A percentile compares a stretch with the other conserved stretches of the same genome.
These are phyloP conservation scores for Colletotrichum spaethianum DNA, from an alignment of 2,329 filamentous ascomycete genomes.

Conservation along the genomic window DNA sequence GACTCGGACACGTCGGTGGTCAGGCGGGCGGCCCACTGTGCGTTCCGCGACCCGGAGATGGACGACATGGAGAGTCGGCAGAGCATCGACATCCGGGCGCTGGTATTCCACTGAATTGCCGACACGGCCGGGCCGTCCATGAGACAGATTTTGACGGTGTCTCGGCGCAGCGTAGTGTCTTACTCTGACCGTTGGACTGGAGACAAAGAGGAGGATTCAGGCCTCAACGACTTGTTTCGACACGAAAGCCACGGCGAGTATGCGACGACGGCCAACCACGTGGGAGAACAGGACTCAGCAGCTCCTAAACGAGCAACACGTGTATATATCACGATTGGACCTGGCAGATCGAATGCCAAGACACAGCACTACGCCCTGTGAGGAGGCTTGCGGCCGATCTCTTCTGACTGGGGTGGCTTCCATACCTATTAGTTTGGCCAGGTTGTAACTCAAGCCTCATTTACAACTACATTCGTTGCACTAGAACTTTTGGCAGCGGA, in stretches of 20 bases:
- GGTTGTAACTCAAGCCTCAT: neutral
- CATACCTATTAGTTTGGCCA: neutral
- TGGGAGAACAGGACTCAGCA: neutral
- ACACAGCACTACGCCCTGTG: neutral
- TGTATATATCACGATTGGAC: neutral
- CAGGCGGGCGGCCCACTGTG: slow-evolving; percentile 78
- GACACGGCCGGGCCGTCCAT: neutral
- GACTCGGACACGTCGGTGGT: slow-evolving; percentile 69
- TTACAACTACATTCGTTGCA: neutral
- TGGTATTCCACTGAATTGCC: slow-evolving; percentile 75
- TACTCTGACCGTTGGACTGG: neutral
- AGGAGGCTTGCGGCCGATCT: neutral
- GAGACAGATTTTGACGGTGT: neutral
- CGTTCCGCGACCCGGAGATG: slow-evolving; percentile 83
- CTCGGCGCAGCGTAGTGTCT: slow-evolving; percentile 4
- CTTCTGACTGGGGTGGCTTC: neutral
- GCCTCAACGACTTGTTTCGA: neutral
- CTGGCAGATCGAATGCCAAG: neutral
- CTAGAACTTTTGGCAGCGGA: neutral
- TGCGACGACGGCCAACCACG: neutral
- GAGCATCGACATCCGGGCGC: slow-evolving; percentile 89
- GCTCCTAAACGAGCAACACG: neutral
- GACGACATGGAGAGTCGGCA: slow-evolving; percentile 79
- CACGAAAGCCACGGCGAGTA: too few relatives aligned
- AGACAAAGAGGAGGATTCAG: neutral